Base-by-base conservation (phyloP, 2,329 filamentous ascomycete species). In the Neofusicoccum umdonicola region DNA sequence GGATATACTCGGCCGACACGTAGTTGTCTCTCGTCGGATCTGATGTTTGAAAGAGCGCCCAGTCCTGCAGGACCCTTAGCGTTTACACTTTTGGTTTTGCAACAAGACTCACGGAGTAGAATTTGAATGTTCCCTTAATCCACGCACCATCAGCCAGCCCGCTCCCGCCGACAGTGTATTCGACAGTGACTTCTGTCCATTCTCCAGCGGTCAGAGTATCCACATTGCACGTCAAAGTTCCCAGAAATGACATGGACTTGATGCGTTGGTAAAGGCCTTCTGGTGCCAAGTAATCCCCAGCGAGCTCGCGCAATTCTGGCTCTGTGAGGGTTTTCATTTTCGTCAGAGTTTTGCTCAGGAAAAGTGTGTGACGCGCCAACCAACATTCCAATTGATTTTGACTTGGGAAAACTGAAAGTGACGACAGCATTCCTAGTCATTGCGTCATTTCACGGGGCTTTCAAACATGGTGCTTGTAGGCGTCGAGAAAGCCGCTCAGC, bases 51-150 rank as follows among this genome's bases (percentile, higher is more conserved):
- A 76, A 77, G 1, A 76, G 65, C 2, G 73, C 74, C 75, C 74
- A 77, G 66, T 77, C 74, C 54, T 22, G 22, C 3, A 3, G 22
- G 22, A 22, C 22, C 22, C 22, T 22, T 22, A 22, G 22, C 22
- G 22, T 22, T 22, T 22, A 22, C 22, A 22, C 22, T 22, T 2
- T 22, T 22, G 22, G 22, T 22, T 22, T 22, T 57, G 3, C 6
- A 22, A 15, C 17, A 35, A 31, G n/a, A n/a, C 51, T 39, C 15
- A 42, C n/a, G 11, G 75, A 77, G 66, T 78, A 77, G 44, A 78
- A 77, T 50, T 78, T 77, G 70, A 77, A 77, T 0, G 76, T 77
- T 1, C 75, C 76, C 61, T 78, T 78, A 57, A 78, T 77, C 76
- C 72, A 77, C 3, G 75, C 75, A 2, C 76, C 74, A 63, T 76